A percentile compares a stretch with the other conserved stretches of the same genome.
phyloP scores from a whole-genome alignment of 768 basidiomycete species.

The Pleurotus tuber-regium region DNA sequence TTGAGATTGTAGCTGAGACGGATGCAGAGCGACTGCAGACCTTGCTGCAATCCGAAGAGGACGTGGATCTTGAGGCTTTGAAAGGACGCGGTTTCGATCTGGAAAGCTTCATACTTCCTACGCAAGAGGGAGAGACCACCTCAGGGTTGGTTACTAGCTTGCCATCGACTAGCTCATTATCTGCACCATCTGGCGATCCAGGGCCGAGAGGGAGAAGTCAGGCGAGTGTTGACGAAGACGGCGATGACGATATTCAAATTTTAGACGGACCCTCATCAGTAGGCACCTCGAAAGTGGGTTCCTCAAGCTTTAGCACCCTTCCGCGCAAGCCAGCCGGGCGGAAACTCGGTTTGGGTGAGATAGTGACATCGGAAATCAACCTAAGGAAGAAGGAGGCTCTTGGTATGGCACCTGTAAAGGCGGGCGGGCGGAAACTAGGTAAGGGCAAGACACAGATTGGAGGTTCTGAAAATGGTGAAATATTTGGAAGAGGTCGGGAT shows the following conservation, averaged over 20 bases:
- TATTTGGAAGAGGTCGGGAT: no score
- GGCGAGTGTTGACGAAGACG: conserved; percentile 2
- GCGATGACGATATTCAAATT: conserved; percentile 25
- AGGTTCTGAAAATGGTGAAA: no score
- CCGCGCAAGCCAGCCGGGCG: conserved; percentile 1
- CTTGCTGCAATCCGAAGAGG: conserved; percentile 6
- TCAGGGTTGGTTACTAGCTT: no score
- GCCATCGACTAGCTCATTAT: no score
- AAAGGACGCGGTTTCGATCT: conserved; percentile 6
- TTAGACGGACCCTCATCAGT: conserved; percentile 38
- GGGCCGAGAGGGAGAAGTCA: neutral
- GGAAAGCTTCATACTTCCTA: conserved; percentile 6
- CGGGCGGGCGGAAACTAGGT: conserved; percentile 24
- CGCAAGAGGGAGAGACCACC: neutral
- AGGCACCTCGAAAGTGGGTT: conserved; percentile 8
- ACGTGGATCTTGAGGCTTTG: neutral
- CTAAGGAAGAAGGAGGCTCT: conserved; percentile 42
- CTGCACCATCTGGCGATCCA: neutral
- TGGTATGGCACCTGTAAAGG: conserved; percentile 35
- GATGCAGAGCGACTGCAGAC: conserved; percentile 12
- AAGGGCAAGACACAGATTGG: neutral
- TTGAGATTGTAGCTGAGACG: conserved; percentile 14
- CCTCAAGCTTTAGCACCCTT: conserved; percentile 16
- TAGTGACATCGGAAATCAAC: conserved; percentile 43
- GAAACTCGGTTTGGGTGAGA: conserved; percentile 27